Evolutionary conservation across 257 asterid genomes (phyloP).

Genomic region (Petrea volubilis): DNA sequence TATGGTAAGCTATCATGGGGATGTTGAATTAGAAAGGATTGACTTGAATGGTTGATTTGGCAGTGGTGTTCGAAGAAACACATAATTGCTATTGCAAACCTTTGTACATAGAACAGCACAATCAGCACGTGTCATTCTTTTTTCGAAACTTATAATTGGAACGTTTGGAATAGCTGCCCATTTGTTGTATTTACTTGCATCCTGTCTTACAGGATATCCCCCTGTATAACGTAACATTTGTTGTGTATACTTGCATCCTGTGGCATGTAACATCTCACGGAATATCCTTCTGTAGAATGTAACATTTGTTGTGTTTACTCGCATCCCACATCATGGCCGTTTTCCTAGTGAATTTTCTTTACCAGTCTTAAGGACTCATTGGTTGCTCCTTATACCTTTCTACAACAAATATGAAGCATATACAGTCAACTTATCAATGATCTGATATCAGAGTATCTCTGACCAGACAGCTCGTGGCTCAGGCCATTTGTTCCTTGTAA

Average conservation of each 20-base stretch:
- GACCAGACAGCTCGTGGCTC: background rate
- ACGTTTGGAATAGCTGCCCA: background rate
- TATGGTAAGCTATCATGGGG: background rate
- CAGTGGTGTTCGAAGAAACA: constrained; percentile 1
- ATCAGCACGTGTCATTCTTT: background rate
- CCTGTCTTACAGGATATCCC: no score
- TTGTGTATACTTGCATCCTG: no score
- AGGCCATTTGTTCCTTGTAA: background rate
- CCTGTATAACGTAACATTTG: no score
- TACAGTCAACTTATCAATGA: background rate
- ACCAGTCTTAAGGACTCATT: background rate
- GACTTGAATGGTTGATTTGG: background rate
- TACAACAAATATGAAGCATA: background rate
- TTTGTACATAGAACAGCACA: background rate
- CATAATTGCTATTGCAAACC: background rate
- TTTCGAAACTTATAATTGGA: background rate
- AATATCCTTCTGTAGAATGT: background rate
- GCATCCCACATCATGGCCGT: background rate
- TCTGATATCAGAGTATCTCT: background rate
- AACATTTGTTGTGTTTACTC: background rate
- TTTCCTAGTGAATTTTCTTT: background rate
- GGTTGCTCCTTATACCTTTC: background rate
- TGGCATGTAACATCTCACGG: no score
- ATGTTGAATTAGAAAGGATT: background rate
- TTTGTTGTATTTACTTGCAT: no score